These are phyloP conservation scores for Ganoderma lingzhi DNA, from an alignment of 1,284 basidiomycete genomes.

Conservation along the genomic window DNA sequence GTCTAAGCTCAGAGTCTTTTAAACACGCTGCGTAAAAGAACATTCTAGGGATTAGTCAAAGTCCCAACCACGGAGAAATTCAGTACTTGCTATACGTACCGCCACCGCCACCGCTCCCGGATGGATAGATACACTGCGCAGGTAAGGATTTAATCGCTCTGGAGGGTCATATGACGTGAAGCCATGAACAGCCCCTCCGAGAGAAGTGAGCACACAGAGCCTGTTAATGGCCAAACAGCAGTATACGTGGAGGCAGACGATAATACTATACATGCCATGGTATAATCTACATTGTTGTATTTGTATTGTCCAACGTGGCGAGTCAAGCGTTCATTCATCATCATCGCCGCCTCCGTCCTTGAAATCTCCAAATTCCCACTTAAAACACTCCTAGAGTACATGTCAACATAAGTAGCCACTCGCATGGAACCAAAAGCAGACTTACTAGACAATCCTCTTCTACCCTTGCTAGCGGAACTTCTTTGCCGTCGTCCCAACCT, in stretches of 20 bases:
- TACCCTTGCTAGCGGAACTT: constrained; percentile 44
- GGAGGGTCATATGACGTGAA: not conserved
- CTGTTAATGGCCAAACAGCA: not conserved
- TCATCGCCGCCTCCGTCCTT: constrained; percentile 36
- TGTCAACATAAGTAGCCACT: not conserved
- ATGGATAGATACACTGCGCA: not conserved
- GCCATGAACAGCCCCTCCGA: not conserved
- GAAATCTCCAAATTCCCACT: constrained; percentile 71
- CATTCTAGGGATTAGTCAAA: not conserved
- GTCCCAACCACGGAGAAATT: not conserved
- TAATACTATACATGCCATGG: not conserved
- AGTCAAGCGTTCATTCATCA: not conserved
- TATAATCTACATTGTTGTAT: not conserved
- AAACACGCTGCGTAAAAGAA: not conserved
- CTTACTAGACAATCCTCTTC: constrained; percentile 57
- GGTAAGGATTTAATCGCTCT: not conserved
- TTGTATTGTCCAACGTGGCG: not conserved
- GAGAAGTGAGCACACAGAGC: not conserved
- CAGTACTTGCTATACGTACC: not conserved
- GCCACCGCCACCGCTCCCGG: not conserved
- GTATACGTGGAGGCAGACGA: not conserved
- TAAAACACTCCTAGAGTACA: constrained; percentile 64
- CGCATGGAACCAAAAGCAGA: constrained; percentile 20
- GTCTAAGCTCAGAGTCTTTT: not conserved
- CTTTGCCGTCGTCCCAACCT: constrained; percentile 47